phyloP scores from a whole-genome alignment of 345 rosid species.

The Murraya paniculata region DNA sequence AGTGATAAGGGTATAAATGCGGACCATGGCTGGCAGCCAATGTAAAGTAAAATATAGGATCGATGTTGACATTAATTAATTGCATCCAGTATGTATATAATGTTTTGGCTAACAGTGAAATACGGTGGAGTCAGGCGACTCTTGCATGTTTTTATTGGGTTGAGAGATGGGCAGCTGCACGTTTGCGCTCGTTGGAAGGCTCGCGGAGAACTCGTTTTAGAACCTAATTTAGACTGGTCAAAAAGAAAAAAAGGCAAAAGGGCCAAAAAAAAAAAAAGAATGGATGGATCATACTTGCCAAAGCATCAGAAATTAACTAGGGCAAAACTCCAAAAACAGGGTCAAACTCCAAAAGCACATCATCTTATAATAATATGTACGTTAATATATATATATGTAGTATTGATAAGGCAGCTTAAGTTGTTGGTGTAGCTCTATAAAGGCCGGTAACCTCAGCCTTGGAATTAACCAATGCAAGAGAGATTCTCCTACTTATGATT shows the following conservation, averaged over 20 bases:
- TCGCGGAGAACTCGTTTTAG: not conserved
- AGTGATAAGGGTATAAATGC: conserved; percentile 35
- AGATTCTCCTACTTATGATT: too few species aligned
- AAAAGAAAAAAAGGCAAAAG: not conserved
- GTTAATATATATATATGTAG: too few species aligned
- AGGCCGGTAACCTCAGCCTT: not conserved
- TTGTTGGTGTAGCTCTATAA: not conserved
- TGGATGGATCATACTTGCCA: not conserved
- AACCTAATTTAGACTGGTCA: not conserved
- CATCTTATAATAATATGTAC: not conserved
- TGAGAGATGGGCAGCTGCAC: not conserved
- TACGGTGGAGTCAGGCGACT: not conserved
- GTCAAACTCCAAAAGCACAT: not conserved
- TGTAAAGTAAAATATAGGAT: not conserved
- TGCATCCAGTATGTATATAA: too few species aligned
- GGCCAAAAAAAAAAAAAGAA: too few species aligned
- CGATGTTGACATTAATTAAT: not conserved
- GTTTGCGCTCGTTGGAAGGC: not conserved
- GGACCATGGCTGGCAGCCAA: conserved; percentile 26
- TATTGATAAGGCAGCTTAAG: too few species aligned
- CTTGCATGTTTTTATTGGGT: not conserved
- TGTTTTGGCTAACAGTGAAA: not conserved
- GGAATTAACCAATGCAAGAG: too few species aligned
- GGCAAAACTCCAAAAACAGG: too few species aligned
- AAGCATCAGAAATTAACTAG: not conserved